These are phyloP conservation scores for Aspergillus sp. DNA, from an alignment of 2,329 filamentous ascomycete genomes.

Conservation along the genomic window DNA sequence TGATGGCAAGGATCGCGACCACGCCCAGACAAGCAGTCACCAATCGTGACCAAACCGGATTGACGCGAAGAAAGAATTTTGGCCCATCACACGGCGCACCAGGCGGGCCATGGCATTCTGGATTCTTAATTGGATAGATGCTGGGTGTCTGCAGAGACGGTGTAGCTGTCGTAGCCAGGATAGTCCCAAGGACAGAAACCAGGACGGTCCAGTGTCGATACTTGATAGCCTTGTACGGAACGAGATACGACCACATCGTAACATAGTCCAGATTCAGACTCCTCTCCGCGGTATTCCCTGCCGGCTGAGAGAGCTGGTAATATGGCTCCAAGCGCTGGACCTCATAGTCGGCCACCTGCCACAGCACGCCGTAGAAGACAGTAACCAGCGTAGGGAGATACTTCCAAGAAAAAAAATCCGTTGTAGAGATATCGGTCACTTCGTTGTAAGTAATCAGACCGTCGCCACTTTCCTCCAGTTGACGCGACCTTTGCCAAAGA, in stretches of 20 bases:
- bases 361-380: slow-evolving; percentile 42
- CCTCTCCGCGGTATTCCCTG: slow-evolving; percentile 22
- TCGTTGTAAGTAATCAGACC: slow-evolving; percentile 23
- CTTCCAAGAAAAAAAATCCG: slow-evolving; percentile 30
- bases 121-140: slow-evolving; percentile 30
- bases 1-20: slow-evolving; percentile 34
- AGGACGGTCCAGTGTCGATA: slow-evolving; percentile 43
- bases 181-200: slow-evolving; percentile 37
- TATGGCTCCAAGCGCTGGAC: slow-evolving; percentile 45
- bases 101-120: slow-evolving; percentile 14
- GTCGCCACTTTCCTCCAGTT: slow-evolving; percentile 28
- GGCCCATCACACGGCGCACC: slow-evolving; percentile 22
- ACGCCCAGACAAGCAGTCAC: slow-evolving; percentile 33
- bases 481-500: slow-evolving; percentile 24
- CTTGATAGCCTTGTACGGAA: slow-evolving; percentile 38
- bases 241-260: slow-evolving; percentile 40
- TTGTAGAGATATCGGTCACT: slow-evolving; percentile 18
- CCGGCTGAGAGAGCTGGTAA: slow-evolving; percentile 34
- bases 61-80: slow-evolving; percentile 35
- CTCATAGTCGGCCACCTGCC: slow-evolving; percentile 44
- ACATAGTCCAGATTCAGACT: slow-evolving; percentile 45
- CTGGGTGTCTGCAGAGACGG: slow-evolving; percentile 42
- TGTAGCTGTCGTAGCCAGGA: slow-evolving; percentile 39
- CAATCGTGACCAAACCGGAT: slow-evolving; percentile 38
- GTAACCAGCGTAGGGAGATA: slow-evolving; percentile 41